Evolutionary conservation across 2,329 filamentous ascomycete species (phyloP).

Genomic region (Colletotrichum filicis): DNA sequence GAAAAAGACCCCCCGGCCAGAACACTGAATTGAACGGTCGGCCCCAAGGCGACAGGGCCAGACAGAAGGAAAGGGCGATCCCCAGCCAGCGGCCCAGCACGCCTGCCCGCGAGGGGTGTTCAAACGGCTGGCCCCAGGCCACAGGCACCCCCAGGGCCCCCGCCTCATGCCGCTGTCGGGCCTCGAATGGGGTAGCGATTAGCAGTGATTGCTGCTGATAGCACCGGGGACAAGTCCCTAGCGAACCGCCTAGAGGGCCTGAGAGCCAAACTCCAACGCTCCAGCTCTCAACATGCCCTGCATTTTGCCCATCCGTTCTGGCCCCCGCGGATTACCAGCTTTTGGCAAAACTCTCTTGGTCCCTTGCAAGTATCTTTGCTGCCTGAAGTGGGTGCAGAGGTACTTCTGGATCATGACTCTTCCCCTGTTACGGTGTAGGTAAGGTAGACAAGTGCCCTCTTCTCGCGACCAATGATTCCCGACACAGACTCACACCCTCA

Average conservation of each 20-base stretch:
- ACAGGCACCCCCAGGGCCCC: not conserved
- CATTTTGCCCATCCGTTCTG: not conserved
- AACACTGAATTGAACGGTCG: not conserved
- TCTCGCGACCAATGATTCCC: slow-evolving; percentile 27
- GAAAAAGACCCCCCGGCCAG: not conserved
- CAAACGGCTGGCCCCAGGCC: not conserved
- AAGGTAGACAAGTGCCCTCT: not conserved
- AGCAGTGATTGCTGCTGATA: not conserved
- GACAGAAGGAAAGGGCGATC: not conserved
- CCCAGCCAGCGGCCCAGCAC: not conserved
- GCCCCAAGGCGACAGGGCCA: not conserved
- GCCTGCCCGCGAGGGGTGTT: not conserved
- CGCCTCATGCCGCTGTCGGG: slow-evolving; percentile 2
- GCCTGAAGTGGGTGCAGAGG: not conserved
- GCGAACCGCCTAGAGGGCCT: slow-evolving; percentile 9
- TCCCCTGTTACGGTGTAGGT: not conserved
- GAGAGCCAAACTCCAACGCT: not conserved
- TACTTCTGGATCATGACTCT: slow-evolving; percentile 3
- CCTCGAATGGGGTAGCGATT: not conserved
- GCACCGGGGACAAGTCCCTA: not conserved
- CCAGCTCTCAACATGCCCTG: too few relatives aligned
- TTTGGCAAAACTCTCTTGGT: not conserved
- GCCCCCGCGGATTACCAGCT: not conserved
- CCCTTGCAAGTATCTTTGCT: not conserved
- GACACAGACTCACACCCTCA: slow-evolving; percentile 13